Evolutionary conservation across 2,329 filamentous ascomycete genomes (phyloP).

Genomic region (Pseudomassariella vexata): DNA sequence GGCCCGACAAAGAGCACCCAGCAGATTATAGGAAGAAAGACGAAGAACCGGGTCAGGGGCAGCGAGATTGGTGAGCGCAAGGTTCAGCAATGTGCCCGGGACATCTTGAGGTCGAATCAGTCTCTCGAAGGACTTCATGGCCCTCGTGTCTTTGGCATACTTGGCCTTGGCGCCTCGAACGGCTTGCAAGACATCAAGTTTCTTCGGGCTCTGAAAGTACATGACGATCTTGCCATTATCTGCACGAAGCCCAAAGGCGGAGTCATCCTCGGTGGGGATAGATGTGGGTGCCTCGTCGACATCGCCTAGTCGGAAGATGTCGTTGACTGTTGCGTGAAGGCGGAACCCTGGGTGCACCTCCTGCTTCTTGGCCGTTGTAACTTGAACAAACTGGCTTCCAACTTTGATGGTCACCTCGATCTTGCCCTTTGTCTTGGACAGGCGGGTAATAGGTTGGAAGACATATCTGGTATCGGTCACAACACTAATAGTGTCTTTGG

Average conservation of each 20-base stretch:
- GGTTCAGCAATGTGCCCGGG: slow-evolving; percentile 61
- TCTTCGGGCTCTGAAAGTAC: slow-evolving; percentile 64
- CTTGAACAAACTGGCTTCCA: slow-evolving; percentile 63
- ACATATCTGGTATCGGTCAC: slow-evolving; percentile 61
- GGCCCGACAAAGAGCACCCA: slow-evolving; percentile 60
- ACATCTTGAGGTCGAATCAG: slow-evolving; percentile 66
- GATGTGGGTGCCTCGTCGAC: slow-evolving; percentile 62
- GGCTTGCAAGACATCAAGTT: slow-evolving; percentile 56
- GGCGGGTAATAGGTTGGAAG: slow-evolving; percentile 58
- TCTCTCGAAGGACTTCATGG: slow-evolving; percentile 57
- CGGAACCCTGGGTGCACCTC: slow-evolving; percentile 59
- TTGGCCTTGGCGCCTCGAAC: slow-evolving; percentile 60
- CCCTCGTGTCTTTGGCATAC: slow-evolving; percentile 56
- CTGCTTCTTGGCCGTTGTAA: slow-evolving; percentile 63
- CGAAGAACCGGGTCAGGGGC: slow-evolving; percentile 55
- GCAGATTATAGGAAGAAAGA: slow-evolving; percentile 60
- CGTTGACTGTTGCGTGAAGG: slow-evolving; percentile 60
- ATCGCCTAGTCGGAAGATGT: slow-evolving; percentile 63
- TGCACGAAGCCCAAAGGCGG: slow-evolving; percentile 60
- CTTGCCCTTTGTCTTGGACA: slow-evolving; percentile 65
- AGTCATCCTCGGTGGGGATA: slow-evolving; percentile 60
- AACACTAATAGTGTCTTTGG: slow-evolving; percentile 65
- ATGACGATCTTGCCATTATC: slow-evolving; percentile 67
- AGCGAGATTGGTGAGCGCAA: slow-evolving; percentile 61
- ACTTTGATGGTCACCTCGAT: slow-evolving; percentile 65